Percentiles rank a stretch among this genome's conserved stretches.
These are phyloP conservation scores for Ganoderma resinaceum DNA, from an alignment of 1,284 basidiomycete genomes.

Conservation along the genomic window DNA sequence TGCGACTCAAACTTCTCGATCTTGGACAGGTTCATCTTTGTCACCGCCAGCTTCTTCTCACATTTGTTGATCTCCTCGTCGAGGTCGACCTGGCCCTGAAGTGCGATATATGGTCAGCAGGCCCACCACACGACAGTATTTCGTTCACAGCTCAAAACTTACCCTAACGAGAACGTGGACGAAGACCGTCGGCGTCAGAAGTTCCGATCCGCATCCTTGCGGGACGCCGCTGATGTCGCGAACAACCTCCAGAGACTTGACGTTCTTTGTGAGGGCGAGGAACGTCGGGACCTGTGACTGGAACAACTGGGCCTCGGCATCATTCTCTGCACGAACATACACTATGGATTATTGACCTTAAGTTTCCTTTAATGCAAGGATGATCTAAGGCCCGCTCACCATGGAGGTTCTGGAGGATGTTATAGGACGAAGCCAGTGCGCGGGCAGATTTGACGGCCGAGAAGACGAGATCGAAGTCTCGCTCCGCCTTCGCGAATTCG, in stretches of 20 bases:
- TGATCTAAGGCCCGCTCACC: constrained; percentile 49
- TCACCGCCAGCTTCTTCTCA: constrained; percentile 85
- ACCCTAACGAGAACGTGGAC: constrained; percentile 88
- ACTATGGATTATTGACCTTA: constrained; percentile 52
- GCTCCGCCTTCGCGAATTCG: constrained; percentile 79
- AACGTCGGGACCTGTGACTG: constrained; percentile 80
- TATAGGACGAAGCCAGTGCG: constrained; percentile 91
- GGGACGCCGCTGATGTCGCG: constrained; percentile 69
- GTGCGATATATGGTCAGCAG: background rate
- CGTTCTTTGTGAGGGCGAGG: constrained; percentile 88
- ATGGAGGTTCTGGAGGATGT: constrained; percentile 88
- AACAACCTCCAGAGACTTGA: constrained; percentile 68
- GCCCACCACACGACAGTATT: background rate
- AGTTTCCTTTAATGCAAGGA: background rate
- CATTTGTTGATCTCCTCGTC: constrained; percentile 86
- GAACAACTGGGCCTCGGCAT: constrained; percentile 72
- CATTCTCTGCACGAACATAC: constrained; percentile 77
- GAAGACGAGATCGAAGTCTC: constrained; percentile 90
- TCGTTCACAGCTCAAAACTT: constrained; percentile 35
- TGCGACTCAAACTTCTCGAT: constrained; percentile 68
- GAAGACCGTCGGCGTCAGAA: constrained; percentile 79
- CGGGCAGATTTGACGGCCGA: constrained; percentile 81
- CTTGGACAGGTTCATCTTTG: constrained; percentile 76
- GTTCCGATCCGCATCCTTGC: constrained; percentile 86
- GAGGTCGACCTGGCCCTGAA: constrained; percentile 77